Evolutionary conservation across 805 yeast genomes (phyloP).

Genomic region (Hagleromyces aurorensis): DNA sequence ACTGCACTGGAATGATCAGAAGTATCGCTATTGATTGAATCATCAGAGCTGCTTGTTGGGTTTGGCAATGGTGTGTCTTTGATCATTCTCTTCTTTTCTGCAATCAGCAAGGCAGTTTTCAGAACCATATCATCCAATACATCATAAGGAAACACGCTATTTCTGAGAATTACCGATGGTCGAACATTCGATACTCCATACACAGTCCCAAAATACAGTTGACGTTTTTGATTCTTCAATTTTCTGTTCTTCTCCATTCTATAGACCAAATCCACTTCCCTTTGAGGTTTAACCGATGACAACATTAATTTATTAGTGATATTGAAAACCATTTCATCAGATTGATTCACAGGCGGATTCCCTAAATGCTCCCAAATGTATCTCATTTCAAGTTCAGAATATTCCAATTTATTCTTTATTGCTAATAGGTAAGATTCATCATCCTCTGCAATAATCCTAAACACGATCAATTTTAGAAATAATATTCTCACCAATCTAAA

Average conservation of each 20-base stretch:
- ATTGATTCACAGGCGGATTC: constrained; percentile 4
- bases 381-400: constrained; percentile 8
- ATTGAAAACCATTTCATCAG: constrained; percentile 16
- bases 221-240: constrained; percentile 4
- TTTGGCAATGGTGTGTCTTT: constrained; percentile 7
- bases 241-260: constrained; percentile 8
- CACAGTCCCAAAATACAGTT: constrained; percentile 13
- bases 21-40: constrained; percentile 2
- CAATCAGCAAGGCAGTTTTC: constrained; percentile 12
- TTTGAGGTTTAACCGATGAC: constrained; percentile 8
- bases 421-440: constrained; percentile 2
- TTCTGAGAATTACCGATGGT: constrained; percentile 13
- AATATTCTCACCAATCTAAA: constrained; percentile 12
- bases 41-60: constrained; percentile 1
- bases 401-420: constrained; percentile 5
- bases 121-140: constrained; percentile 20
- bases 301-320: constrained; percentile 21
- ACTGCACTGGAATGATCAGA: no score
- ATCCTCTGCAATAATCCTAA: constrained; percentile 7
- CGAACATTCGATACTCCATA: constrained; percentile 12
- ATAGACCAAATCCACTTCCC: constrained; percentile 11
- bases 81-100: constrained; percentile 11
- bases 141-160: constrained; percentile 24
- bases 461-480: constrained; percentile 15
- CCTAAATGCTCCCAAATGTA: constrained; percentile 4